Evolutionary conservation across 176 grass and related monocot species (phyloP).

Genomic region (Oropetium thomaeum): DNA sequence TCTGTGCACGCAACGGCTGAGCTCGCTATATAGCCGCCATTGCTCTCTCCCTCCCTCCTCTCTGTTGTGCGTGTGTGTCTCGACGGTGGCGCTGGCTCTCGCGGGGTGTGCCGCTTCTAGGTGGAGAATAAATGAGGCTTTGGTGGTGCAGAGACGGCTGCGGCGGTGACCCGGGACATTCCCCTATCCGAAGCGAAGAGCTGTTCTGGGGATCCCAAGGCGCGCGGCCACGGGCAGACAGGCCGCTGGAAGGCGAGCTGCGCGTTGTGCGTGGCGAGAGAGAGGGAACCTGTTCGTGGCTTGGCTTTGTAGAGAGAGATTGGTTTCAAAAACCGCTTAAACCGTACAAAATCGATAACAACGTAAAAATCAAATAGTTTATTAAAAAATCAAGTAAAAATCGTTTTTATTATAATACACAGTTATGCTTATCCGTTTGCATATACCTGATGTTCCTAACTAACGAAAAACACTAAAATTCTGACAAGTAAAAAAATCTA

Average conservation of each 20-base stretch:
- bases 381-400: too few species aligned
- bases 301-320: background rate
- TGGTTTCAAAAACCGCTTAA: too few species aligned
- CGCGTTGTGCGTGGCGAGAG: background rate
- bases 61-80: too few species aligned
- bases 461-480: too few species aligned
- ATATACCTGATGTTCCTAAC: too few species aligned
- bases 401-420: too few species aligned
- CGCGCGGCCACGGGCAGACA: background rate
- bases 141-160: conserved; percentile 9
- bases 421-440: too few species aligned
- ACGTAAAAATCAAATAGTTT: too few species aligned
- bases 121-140: conserved; percentile 32
- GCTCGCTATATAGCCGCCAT: background rate
- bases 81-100: too few species aligned
- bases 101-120: conserved; percentile 26
- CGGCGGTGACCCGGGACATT: conserved; percentile 25
- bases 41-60: background rate
- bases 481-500: too few species aligned
- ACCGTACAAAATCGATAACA: too few species aligned
- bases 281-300: background rate
- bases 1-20: background rate
- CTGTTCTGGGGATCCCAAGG: conserved; percentile 50
- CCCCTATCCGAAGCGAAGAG: conserved; percentile 26
- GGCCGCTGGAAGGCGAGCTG: background rate